Evolutionary conservation across 2,329 filamentous ascomycete species (phyloP), one percentile per base, ranked within the genome.

Genomic region (Cercospora sojina): DNA sequence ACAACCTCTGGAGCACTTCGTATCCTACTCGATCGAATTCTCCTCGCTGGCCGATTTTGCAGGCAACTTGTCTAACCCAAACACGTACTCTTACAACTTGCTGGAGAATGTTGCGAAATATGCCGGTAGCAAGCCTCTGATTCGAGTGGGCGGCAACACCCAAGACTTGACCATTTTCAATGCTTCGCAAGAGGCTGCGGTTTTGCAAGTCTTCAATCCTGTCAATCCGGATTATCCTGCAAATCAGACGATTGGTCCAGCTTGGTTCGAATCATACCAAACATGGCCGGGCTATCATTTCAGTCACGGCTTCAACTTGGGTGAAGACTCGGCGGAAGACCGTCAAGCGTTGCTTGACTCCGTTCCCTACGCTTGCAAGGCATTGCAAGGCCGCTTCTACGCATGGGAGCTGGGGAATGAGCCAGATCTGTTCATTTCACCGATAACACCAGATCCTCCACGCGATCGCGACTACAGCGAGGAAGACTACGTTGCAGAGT

Each of bases 391-490:
- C 5, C 85, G 82, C 62, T 77, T 88, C 7, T 81, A 85, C 27
- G 78, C 79, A 68, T 90, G 85, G 85, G 86, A 88, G 71, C 85
- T 89, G 69, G 87, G 88, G 38, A 89, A 89, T 71, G 87, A 89
- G 74, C 85, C 86, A 0, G 87, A 90, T 74, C 75, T 89, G 6
- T 89, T 79, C 75, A 82, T 83, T 16, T 83, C 81, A 1, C 84
- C 83, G 18, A 75, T 81, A 3, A 83, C 85, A 67, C 77, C 80
- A 0, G 81, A 86, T 20, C 77, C 86, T n/a, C 83, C 85, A 0
- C 31, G 79, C 0, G 77, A 72, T 25, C 20, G 20, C 0, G 51
- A 51, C 35, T 89, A 85, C 82, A 83, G 81, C 64, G 87, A 88
- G 72, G 76, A 74, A 13, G 78, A 80, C 32, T 89, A 86, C 70